These are phyloP conservation scores for Punica granatum DNA, from an alignment of 345 rosid genomes.

Conservation along the genomic window DNA sequence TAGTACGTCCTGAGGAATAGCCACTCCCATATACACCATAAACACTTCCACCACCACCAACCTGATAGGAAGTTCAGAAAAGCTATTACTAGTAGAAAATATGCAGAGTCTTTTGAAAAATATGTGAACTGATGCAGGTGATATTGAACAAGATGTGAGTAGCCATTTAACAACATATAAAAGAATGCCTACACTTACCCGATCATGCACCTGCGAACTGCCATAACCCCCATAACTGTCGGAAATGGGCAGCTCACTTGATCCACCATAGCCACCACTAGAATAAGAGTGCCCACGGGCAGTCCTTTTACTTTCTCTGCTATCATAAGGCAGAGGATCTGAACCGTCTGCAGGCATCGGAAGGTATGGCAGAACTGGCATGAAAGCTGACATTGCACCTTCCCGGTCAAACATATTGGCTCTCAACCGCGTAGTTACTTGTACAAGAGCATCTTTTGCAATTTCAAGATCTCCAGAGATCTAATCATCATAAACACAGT, in stretches of 20 bases:
- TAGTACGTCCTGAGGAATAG: conserved; percentile 72
- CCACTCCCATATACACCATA: conserved; percentile 81
- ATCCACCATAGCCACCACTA: conserved; percentile 58
- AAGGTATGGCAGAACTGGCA: conserved; percentile 87
- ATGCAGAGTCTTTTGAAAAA: too few species aligned
- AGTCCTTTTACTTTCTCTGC: conserved; percentile 74
- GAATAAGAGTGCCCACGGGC: conserved; percentile 67
- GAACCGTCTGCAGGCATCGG: conserved; percentile 65
- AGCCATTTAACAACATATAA: too few species aligned
- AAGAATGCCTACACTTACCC: background rate
- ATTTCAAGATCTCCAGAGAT: conserved; percentile 90
- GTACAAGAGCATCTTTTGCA: conserved; percentile 92
- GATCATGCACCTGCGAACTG: conserved; percentile 47
- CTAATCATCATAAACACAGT: conserved; percentile 26
- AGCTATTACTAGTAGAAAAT: background rate
- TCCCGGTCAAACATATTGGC: conserved; percentile 88
- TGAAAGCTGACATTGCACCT: conserved; percentile 61
- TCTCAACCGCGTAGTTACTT: conserved; percentile 70
- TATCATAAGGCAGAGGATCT: conserved; percentile 42
- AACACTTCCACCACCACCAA: conserved; percentile 59
- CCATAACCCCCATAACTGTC: conserved; percentile 76
- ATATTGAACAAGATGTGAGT: too few species aligned
- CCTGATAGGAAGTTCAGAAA: conserved; percentile 30
- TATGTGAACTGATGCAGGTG: too few species aligned
- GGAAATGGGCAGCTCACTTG: conserved; percentile 45